Percentiles rank a stretch among this genome's conserved stretches.
phyloP scores from a whole-genome alignment of 768 basidiomycete species.

The Kwoniella dejecticola region DNA sequence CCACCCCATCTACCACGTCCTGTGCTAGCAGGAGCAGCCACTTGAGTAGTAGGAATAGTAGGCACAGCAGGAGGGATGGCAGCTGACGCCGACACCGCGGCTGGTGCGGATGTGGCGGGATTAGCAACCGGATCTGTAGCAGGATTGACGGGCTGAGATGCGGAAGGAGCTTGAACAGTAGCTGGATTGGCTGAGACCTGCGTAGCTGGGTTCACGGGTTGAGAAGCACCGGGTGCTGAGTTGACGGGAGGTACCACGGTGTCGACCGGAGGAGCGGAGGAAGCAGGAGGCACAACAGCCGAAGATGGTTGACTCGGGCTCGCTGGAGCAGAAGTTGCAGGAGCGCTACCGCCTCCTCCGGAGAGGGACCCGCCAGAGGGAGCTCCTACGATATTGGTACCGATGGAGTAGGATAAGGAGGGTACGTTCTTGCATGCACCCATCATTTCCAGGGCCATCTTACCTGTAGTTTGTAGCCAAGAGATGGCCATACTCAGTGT shows the following conservation, averaged over 20 bases:
- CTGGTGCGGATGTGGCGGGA: too few species aligned
- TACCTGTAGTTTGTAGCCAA: background rate
- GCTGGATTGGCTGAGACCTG: too few species aligned
- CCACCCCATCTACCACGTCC: too few species aligned
- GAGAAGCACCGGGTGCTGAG: background rate
- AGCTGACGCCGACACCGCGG: background rate
- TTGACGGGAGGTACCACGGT: background rate
- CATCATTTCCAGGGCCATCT: constrained; percentile 5
- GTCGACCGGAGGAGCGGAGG: background rate
- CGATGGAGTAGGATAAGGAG: constrained; percentile 3
- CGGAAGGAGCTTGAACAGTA: too few species aligned
- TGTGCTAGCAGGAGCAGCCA: too few species aligned
- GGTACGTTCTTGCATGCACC: constrained; percentile 4
- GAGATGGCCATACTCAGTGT: background rate
- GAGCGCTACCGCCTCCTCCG: background rate
- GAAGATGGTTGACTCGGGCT: too few species aligned
- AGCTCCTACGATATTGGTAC: constrained; percentile 1
- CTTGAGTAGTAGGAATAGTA: background rate
- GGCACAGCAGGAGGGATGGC: background rate
- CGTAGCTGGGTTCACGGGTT: background rate
- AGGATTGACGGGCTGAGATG: background rate
- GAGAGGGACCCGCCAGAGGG: background rate
- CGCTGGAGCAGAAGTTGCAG: background rate
- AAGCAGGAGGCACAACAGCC: background rate
- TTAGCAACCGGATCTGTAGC: background rate